These are phyloP conservation scores for Hanseniaspora valbyensis DNA, from an alignment of 805 yeast species.

Conservation along the genomic window DNA sequence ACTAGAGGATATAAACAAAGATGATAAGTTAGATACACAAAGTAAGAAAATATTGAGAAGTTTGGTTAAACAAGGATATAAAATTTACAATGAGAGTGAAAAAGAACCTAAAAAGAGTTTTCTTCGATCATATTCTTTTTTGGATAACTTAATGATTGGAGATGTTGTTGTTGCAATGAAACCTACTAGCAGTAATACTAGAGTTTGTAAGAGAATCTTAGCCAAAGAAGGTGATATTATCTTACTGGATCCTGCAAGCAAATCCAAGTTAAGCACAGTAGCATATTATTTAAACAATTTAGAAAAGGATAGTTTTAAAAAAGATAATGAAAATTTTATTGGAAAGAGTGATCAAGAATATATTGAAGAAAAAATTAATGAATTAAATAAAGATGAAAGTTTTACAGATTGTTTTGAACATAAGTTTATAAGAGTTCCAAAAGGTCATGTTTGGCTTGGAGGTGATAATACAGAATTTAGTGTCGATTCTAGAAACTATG, in stretches of 20 bases:
- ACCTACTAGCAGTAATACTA: constrained; percentile 75
- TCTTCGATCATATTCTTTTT: constrained; percentile 1
- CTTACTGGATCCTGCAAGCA: constrained; percentile 67
- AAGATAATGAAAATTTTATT: not conserved
- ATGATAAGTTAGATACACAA: not conserved
- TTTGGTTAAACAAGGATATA: constrained; percentile 1
- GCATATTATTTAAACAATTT: constrained; percentile 10
- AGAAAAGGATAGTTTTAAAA: not conserved
- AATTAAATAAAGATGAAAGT: constrained; percentile 15
- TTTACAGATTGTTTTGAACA: constrained; percentile 23
- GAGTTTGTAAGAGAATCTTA: constrained; percentile 85
- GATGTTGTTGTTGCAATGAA: constrained; percentile 80
- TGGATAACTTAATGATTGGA: constrained; percentile 45
- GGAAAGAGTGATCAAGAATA: not conserved
- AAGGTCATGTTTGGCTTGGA: constrained; percentile 94
- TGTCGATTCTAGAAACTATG: constrained; percentile 79
- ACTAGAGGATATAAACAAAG: not conserved
- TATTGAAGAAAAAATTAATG: constrained; percentile 19
- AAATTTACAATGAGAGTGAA: not conserved
- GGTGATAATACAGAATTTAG: constrained; percentile 88
- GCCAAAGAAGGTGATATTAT: constrained; percentile 94
- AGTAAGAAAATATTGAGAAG: constrained; percentile 1
- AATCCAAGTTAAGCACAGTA: constrained; percentile 28
- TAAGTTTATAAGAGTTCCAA: constrained; percentile 66
- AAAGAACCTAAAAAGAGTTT: not conserved